Conservation (phyloP, 1,139 yeast species). For the Meyerozyma athensensis region DNA sequence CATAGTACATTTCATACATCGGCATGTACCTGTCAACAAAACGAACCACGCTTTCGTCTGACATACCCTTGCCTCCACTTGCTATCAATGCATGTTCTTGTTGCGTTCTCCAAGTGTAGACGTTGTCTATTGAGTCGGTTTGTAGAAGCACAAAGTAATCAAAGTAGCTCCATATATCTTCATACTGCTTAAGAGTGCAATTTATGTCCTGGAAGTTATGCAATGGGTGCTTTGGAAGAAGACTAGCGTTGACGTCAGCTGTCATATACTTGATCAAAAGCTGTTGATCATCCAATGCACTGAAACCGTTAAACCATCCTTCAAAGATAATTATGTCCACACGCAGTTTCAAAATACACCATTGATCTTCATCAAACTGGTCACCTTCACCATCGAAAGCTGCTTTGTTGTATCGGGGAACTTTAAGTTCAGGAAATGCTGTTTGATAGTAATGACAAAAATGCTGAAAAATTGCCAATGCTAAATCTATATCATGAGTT, state of each 20-base stretch:
- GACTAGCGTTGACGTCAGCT: constrained; percentile 14
- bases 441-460: constrained; percentile 12
- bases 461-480: constrained; percentile 19
- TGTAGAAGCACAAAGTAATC: constrained; percentile 60
- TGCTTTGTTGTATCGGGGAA: constrained; percentile 82
- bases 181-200: constrained; percentile 43
- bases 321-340: constrained; percentile 72
- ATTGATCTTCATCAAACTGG: constrained; percentile 36
- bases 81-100: constrained; percentile 71
- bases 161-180: constrained; percentile 52
- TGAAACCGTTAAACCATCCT: constrained; percentile 92
- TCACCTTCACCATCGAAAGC: constrained; percentile 76
- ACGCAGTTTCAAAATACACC: constrained; percentile 37
- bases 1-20: constrained; percentile 66
- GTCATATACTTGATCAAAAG: constrained; percentile 20
- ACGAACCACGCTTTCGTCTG: constrained; percentile 55
- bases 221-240: constrained; percentile 20
- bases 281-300: constrained; percentile 29
- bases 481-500: constrained; percentile 68
- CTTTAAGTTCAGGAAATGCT: constrained; percentile 21
- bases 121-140: constrained; percentile 56
- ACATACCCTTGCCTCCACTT: constrained; percentile 68
- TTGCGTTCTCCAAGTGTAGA: constrained; percentile 75
- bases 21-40: constrained; percentile 90
- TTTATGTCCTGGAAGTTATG: constrained; percentile 44